Evolutionary conservation across 495 filamentous ascomycete genomes (phyloP), one percentile per base, ranked within the genome.

Genomic region (Penicillium canariense): DNA sequence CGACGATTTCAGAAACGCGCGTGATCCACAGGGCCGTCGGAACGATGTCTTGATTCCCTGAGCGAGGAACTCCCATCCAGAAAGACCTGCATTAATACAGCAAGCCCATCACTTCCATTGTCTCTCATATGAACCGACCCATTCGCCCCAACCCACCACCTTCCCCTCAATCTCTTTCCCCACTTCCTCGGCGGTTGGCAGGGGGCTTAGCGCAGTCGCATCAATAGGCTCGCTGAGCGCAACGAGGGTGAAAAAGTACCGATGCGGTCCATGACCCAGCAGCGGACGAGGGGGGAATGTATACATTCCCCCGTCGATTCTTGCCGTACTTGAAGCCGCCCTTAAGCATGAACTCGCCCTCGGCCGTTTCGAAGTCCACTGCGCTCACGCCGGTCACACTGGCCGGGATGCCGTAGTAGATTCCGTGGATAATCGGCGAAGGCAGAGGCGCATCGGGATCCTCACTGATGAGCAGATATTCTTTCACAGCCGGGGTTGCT

Each of bases 381-480:
- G 58, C 25, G n/a, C 57, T 64, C 25, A 81, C 60, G 9, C 67
- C 66, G 5, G 65, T 75, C 30, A 60, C 68, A 4, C 58, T 60
- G 1, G 71, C 56, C 3, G 69, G 63, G 31, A 82, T 80, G 1
- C 71, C 72, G 20, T 68, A 69, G 54, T 75, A 80, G 26, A 80
- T 57, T 30, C 73, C 77, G 51, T 82, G 79, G 25, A 74, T 63
- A 28, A 75, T 70, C 5, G 78, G 73, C 17, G 55, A 69, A 4
- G 75, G 69, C 38, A 80, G 31, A 1, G 80, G 76, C 15, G 74
- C 73, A 57, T 83, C 78, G 0, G 78, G 75, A 43, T 83, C 78
- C 55, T 81, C 76, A 31, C 69, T 68, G 27, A 80, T 55, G 6
- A 83, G 51, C 3, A 82, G 58, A 59, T 75, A 82, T 55, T 82